Conservation (phyloP, 1,284 basidiomycete species). For the Chalciporus piperatoides region DNA sequence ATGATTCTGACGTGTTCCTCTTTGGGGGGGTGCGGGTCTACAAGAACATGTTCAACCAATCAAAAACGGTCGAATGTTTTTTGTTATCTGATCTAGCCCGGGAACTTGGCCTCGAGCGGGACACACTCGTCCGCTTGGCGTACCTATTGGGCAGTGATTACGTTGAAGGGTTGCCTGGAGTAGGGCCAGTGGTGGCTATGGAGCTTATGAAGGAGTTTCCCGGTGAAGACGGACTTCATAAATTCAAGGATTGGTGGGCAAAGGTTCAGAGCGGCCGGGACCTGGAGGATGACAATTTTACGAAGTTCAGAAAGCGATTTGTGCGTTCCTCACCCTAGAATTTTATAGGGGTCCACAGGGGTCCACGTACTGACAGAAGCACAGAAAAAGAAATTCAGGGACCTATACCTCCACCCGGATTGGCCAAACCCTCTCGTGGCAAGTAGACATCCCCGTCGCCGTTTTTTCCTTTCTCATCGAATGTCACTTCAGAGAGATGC, state of each 20-base stretch:
- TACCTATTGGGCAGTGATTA: slow-evolving; percentile 98
- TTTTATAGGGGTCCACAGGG: background rate
- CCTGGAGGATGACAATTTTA: slow-evolving; percentile 62
- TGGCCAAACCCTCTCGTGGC: slow-evolving; percentile 94
- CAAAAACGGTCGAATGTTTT: slow-evolving; percentile 97
- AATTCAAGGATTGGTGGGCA: slow-evolving; percentile 94
- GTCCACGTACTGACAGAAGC: slow-evolving; percentile 16
- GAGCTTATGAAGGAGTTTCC: slow-evolving; percentile 91
- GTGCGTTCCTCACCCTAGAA: slow-evolving; percentile 46
- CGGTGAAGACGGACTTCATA: slow-evolving; percentile 75
- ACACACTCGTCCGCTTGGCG: slow-evolving; percentile 84
- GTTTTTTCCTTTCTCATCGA: background rate
- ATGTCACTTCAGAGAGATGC: slow-evolving; percentile 68
- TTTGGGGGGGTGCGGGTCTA: slow-evolving; percentile 93
- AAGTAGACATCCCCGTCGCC: slow-evolving; percentile 30
- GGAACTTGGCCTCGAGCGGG: slow-evolving; percentile 86
- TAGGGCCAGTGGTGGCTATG: slow-evolving; percentile 96
- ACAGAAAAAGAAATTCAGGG: slow-evolving; percentile 88
- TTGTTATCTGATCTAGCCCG: slow-evolving; percentile 79
- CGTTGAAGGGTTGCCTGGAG: slow-evolving; percentile 90
- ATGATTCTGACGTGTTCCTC: slow-evolving; percentile 98
- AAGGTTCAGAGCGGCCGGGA: slow-evolving; percentile 93
- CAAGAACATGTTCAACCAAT: slow-evolving; percentile 99
- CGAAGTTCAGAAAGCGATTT: slow-evolving; percentile 80
- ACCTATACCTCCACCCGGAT: slow-evolving; percentile 72